A percentile compares a stretch with the other conserved stretches of the same genome.
These are phyloP conservation scores for Trichomonascaceae sp. DNA, from an alignment of 1,139 yeast genomes.

Conservation along the genomic window DNA sequence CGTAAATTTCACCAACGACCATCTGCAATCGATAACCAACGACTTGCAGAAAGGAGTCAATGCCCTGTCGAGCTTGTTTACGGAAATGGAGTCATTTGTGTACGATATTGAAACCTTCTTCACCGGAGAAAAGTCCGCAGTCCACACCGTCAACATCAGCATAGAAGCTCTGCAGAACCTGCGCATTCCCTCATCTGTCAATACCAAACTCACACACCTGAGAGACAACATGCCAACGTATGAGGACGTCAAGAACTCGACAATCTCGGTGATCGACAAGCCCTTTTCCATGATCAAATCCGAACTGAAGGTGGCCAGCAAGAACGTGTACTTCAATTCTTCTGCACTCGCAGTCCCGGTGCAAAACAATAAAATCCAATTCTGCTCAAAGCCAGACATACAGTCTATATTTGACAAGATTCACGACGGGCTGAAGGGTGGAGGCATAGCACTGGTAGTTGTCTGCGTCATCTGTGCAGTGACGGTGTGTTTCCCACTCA, in stretches of 20 bases:
- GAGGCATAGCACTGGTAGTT: constrained; percentile 23
- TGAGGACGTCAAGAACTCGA: constrained; percentile 38
- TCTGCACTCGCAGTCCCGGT: constrained; percentile 3
- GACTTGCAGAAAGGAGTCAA: constrained; percentile 48
- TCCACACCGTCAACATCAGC: constrained; percentile 39
- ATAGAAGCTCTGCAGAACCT: constrained; percentile 42
- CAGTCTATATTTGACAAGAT: constrained; percentile 5
- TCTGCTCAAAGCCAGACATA: constrained; percentile 5
- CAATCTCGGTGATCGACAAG: constrained; percentile 31
- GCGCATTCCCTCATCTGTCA: constrained; percentile 49
- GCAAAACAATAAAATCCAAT: not conserved
- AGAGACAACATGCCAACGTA: constrained; percentile 41
- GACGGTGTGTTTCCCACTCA: constrained; percentile 29
- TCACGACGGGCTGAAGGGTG: not conserved
- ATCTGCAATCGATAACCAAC: constrained; percentile 39
- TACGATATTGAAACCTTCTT: constrained; percentile 41
- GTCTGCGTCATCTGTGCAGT: constrained; percentile 24
- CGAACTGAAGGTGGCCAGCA: constrained; percentile 20
- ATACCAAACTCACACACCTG: constrained; percentile 37
- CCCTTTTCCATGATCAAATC: constrained; percentile 44
- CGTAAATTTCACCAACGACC: constrained; percentile 44
- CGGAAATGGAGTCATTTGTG: constrained; percentile 28
- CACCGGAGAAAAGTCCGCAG: constrained; percentile 31
- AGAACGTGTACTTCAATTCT: not conserved
- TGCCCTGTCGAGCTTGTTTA: constrained; percentile 37